Base-by-base conservation (phyloP, 2,329 filamentous ascomycete genomes). In the Teratosphaeria epicoccoides region DNA sequence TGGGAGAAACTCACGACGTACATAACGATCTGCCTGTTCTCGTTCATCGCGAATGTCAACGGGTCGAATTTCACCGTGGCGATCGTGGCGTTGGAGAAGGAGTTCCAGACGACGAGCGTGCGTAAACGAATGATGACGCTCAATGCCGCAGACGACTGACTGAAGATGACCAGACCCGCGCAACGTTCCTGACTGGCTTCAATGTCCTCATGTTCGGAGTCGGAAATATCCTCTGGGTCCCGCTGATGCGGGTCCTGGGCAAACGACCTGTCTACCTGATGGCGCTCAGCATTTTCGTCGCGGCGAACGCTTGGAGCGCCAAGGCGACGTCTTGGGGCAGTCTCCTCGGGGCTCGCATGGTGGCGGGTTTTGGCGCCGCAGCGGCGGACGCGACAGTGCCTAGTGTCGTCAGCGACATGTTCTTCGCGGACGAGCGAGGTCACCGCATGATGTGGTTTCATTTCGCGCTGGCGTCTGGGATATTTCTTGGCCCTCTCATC, bases 31-130 rank as follows among this genome's bases (percentile, higher is more conserved):
- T 70, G 69, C 55, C 63, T 65, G 49, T 71, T 69, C 58, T 69
- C 66, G 6, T 70, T 71, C 53, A 63, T 71, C 6, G 67, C 68
- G 51, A 69, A 68, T 47, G 63, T 68, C 49, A 71, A 71, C 52
- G 61, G 63, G 20, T 68, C 63, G 45, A 70, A 68, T 47, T 70
- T 70, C 56, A 68, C 67, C 10, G 66, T 70, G 17, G 68, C 68
- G 3, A 62, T 65, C 9, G 52, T 63, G 29, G 61, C 66, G 3
- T 57, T 71, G 1, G 54, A 59, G 26, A 57, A 63, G 33, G 62
- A 69, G 24, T 69, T 66, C 51, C 51, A 57, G 14, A 58, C 53
- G n/a, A 55, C 51, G 25, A 24, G 44, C 44, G 25, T 28, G 25
- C 14, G 44, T 23, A 4, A 11, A 24, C 44, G 12, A 46, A 10